Base-by-base conservation (phyloP, 129 eudicot genomes). In the Logfia minima region DNA sequence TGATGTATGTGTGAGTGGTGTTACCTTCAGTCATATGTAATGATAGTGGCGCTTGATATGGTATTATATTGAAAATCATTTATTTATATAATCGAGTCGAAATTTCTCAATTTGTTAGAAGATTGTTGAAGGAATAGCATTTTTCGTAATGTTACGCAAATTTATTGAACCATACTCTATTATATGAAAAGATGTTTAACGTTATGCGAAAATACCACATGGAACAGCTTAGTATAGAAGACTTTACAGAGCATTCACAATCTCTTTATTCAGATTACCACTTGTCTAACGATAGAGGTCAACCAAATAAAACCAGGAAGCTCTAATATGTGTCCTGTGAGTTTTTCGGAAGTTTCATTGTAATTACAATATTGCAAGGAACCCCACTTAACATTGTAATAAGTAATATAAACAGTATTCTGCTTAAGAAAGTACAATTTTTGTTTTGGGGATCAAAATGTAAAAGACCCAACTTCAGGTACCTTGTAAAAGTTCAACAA, bases 51-150 rank as follows among this genome's bases (percentile, higher is more conserved):
- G 24, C 66, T 31, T 45, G 21, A 72, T 48, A 29, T 14, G 51
- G 51, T n/a, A 53, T 71, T 52, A n/a, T 70, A 76, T 19, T 76
- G 58, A 62, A 62, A 19, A 35, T 56, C 56, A 19, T 68, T 77
- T 62, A 56, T 23, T 77, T 52, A 64, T 9, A 64, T 75, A 32
- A 63, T 19, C 19, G 23, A 52, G 59, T 62, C 45, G 2, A 29
- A 37, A 63, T 64, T 43, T 75, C 62, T 45, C 63, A 43, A 61
- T 60, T 74, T 66, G 56, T 29, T 41, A 9, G 14, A 41, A 41
- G 48, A 41, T 41, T 41, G 14, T 41, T 41, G 16, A 66, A 66
- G 70, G 70, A 18, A 66, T 6, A 66, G 6, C 51, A 31, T 34
- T 65, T 65, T 31, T 31, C 4, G 22, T 17, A 16, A 10, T 65